Base-by-base conservation (phyloP, 805 yeast genomes). In the Starmerella potacharoeniae region DNA sequence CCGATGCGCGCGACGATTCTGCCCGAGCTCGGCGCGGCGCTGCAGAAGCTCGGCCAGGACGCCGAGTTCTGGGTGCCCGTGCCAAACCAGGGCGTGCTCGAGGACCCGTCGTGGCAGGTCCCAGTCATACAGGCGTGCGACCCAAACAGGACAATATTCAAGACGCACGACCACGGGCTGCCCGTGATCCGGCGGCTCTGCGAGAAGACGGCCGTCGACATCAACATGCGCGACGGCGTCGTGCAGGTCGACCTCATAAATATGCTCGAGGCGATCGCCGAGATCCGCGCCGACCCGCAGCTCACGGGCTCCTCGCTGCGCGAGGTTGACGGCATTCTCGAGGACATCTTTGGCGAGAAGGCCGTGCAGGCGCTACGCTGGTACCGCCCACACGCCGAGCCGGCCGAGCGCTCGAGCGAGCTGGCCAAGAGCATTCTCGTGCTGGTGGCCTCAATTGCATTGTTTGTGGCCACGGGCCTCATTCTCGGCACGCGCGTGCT, bases 381-480 rank as follows among this genome's bases (percentile, higher is more conserved):
- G 39, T 46, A 46, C 49, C 8, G 30, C 40, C 49, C 49, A 11
- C 30, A 16, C 10, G 5, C 16, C 30, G 49, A 33, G 13, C 9
- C 49, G 13, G 14, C 14, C 14, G 42, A 40, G 37, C 48, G 48
- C 7, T 14, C 14, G 13, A 49, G 47, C 29, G 60, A 58, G 34
- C 35, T 55, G 8, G 48, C 52, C 13, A 11, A 29, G 29, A 55
- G 62, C 44, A 34, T 62, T 35, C 51, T 54, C 42, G 45, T 61
- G 6, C 54, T 62, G 42, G 47, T 54, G 4, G 39, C 58, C 36
- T 54, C 60, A 31, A 43, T 58, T 16, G 41, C 60, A 5, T 28
- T 55, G 3, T 62, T 62, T 41, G 54, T 59, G 8, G 59, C 62
- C 10, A 55, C 65, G 1, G 64, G 65, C 22, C 41, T 62, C 5